Evolutionary conservation across 2,329 filamentous ascomycete species (phyloP).

Genomic region (Stenocarpella maydis): DNA sequence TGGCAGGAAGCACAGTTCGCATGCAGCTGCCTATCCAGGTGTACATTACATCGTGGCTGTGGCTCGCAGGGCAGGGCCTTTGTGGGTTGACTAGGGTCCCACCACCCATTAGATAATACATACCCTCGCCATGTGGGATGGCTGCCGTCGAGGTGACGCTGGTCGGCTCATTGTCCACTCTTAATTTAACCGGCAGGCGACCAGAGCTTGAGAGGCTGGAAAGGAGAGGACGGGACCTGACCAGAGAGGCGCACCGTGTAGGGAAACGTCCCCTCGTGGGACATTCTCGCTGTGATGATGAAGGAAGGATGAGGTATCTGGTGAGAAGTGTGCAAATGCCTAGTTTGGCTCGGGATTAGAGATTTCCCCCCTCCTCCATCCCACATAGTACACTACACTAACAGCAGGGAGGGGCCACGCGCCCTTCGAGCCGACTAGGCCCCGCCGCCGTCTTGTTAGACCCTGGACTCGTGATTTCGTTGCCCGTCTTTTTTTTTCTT

Average conservation of each 20-base stretch:
- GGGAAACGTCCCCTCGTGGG: slow-evolving; percentile 15
- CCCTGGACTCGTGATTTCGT: slow-evolving; percentile 9
- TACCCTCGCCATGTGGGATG: slow-evolving; percentile 18
- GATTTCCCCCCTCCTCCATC: background rate
- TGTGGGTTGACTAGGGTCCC: background rate
- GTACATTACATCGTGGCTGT: background rate
- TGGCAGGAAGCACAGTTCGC: background rate
- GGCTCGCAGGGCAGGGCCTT: slow-evolving; percentile 3
- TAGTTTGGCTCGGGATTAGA: slow-evolving; percentile 7
- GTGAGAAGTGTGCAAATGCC: too few relatives aligned
- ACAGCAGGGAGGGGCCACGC: slow-evolving; percentile 22
- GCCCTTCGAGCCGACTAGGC: slow-evolving; percentile 21
- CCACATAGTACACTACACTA: too few relatives aligned
- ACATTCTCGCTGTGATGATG: slow-evolving; percentile 7
- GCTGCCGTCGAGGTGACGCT: background rate
- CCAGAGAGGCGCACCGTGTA: slow-evolving; percentile 14
- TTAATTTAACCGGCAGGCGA: slow-evolving; percentile 23
- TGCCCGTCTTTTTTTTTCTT: slow-evolving; percentile 20
- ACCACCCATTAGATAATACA: slow-evolving; percentile 21
- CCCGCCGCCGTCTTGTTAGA: slow-evolving; percentile 19
- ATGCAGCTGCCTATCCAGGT: slow-evolving; percentile 17
- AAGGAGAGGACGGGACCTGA: background rate
- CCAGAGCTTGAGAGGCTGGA: background rate
- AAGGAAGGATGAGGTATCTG: background rate
- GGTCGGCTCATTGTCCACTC: background rate